Evolutionary conservation across 192 early-diverging fungal genomes (phyloP), one percentile per base, ranked within the genome.

Genomic region (Backusella tuberculispora): DNA sequence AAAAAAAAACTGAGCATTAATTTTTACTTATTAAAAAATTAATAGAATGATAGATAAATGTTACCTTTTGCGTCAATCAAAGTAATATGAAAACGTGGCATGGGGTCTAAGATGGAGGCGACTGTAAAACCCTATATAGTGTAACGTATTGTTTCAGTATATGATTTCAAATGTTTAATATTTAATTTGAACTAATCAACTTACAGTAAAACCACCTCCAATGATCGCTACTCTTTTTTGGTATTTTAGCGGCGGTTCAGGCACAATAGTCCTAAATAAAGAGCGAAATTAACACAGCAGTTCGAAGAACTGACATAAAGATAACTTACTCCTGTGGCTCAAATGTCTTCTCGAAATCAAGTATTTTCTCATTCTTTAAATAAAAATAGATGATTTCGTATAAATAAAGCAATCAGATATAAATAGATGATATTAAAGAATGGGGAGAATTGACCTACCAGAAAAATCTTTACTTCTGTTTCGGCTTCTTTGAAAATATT

Each of bases 181-280:
- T 46, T 14, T 44, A 43, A 56, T 63, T 40, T 41, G 38, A 24
- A 26, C 50, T 29, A 37, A 44, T 41, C 40, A 60, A 42, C 21
- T 45, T 82, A 82, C 81, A 42, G 74, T 76, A 43, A 82, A 82
- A n/a, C 81, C 81, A 65, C 81, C 81, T 19, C 81, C 81, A 63
- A 82, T 60, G 73, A 82, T 82, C 17, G 69, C 81, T 14, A 82
- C 74, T 40, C 69, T 70, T 53, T 76, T 78, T n/a, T 78, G 81
- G 34, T 69, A 42, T 44, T 66, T 72, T 34, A 44, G 26, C 19
- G 69, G 67, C 5, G 26, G 38, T 26, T 38, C 41, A 21, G 74
- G 48, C 24, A 42, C 53, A 19, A 43, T 6, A 24, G 38, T 38
- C 17, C 37, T 19, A 43, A 40, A 45, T 29, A 44, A 56, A 69